phyloP scores from a whole-genome alignment of 1,284 basidiomycete genomes.

The Ustilago nuda region DNA sequence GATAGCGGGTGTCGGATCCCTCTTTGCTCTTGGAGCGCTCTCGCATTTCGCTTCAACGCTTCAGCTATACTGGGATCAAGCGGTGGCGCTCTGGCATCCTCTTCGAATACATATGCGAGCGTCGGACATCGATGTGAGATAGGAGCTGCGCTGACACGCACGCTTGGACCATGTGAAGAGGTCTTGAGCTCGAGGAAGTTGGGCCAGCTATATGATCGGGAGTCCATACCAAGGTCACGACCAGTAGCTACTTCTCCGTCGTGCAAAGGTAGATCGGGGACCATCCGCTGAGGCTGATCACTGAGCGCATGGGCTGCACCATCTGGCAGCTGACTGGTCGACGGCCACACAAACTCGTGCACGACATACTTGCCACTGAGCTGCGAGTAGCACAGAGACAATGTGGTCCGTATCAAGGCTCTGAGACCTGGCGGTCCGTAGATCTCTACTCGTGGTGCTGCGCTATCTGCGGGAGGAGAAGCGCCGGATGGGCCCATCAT shows the following conservation, averaged over 20 bases:
- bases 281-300: conserved; percentile 27
- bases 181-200: conserved; percentile 48
- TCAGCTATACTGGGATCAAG: conserved; percentile 47
- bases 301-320: conserved; percentile 20
- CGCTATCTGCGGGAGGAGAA: conserved; percentile 12
- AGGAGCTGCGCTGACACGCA: conserved; percentile 63
- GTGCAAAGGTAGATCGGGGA: conserved; percentile 60
- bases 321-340: conserved; percentile 8
- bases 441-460: conserved; percentile 55
- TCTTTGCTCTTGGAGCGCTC: conserved; percentile 46
- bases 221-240: conserved; percentile 55
- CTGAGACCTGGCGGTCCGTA: conserved; percentile 64
- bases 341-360: conserved; percentile 65
- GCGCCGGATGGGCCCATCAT: conserved; percentile 61
- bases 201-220: conserved; percentile 55
- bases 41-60: conserved; percentile 55
- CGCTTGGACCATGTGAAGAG: conserved; percentile 26
- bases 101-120: conserved; percentile 63
- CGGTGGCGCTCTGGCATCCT: conserved; percentile 46
- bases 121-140: conserved; percentile 65
- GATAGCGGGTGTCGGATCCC: conserved; percentile 63
- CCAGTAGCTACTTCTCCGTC: conserved; percentile 58
- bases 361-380: conserved; percentile 62
- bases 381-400: conserved; percentile 63
- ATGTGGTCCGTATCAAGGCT: conserved; percentile 60